Evolutionary conservation across 2,329 filamentous ascomycete species (phyloP).

Genomic region (Periconia macrospinosa): DNA sequence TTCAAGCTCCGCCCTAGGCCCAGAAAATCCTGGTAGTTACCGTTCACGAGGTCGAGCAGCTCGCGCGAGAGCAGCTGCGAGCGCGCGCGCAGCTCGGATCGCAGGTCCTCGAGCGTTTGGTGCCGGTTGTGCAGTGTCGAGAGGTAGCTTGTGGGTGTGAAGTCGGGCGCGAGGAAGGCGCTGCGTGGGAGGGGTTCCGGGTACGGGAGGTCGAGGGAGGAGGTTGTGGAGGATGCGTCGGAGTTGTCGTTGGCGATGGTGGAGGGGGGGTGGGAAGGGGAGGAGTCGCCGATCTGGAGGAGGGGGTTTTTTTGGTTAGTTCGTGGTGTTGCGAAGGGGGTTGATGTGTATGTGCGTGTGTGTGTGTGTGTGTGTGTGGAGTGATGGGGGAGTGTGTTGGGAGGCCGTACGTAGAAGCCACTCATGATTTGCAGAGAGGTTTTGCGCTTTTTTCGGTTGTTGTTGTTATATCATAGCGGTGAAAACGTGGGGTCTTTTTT

Average conservation of each 20-base stretch:
- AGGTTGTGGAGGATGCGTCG: conserved; percentile 6
- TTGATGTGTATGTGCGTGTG: too few relatives aligned
- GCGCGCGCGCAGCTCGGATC: conserved; percentile 79
- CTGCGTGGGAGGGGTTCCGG: conserved; percentile 79
- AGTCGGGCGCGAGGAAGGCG: conserved; percentile 76
- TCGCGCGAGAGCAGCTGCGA: conserved; percentile 80
- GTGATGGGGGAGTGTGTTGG: conserved; percentile 2
- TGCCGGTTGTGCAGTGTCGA: conserved; percentile 82
- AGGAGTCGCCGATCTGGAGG: conserved; percentile 11
- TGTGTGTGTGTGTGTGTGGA: background rate
- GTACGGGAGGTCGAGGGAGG: conserved; percentile 67
- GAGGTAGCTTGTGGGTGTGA: conserved; percentile 81
- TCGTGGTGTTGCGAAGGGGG: background rate
- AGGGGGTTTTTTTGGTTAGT: background rate
- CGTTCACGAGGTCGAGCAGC: conserved; percentile 90
- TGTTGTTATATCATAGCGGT: conserved; percentile 13
- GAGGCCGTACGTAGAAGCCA: conserved; percentile 49
- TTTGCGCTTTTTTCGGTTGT: background rate
- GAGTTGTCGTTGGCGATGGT: conserved; percentile 6
- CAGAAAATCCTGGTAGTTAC: conserved; percentile 91
- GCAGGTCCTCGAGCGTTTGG: conserved; percentile 93
- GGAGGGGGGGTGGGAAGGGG: conserved; percentile 8
- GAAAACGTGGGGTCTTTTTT: background rate
- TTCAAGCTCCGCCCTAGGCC: conserved; percentile 77
- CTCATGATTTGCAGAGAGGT: conserved; percentile 44